These are phyloP conservation scores for Tricholoma bakamatsutake DNA, from an alignment of 768 basidiomycete species.

Conservation along the genomic window DNA sequence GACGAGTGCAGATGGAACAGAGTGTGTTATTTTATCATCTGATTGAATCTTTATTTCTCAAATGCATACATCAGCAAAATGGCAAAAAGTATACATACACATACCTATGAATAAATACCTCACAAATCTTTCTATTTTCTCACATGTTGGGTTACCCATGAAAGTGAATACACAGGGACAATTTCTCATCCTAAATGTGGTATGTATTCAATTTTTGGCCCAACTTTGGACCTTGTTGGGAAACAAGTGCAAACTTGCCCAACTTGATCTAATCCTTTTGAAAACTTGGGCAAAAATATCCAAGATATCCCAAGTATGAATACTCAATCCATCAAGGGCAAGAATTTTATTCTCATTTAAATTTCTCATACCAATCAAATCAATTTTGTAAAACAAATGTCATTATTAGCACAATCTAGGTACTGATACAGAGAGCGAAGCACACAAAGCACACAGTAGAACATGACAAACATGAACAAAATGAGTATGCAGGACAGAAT, in stretches of 20 bases:
- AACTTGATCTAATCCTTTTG: background rate
- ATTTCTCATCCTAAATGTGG: background rate
- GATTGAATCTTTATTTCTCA: too few relatives aligned
- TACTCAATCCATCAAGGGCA: background rate
- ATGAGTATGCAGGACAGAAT: background rate
- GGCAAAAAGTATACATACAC: too few relatives aligned
- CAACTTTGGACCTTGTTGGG: background rate
- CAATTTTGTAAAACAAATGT: background rate
- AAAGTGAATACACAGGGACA: too few relatives aligned
- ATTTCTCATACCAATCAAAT: background rate
- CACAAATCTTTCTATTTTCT: too few relatives aligned
- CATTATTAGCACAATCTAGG: background rate
- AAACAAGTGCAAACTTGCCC: background rate
- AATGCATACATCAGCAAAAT: too few relatives aligned
- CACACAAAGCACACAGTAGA: background rate
- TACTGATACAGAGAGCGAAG: background rate
- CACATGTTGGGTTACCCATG: too few relatives aligned
- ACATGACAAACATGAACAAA: background rate
- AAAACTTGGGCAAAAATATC: background rate
- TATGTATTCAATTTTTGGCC: background rate
- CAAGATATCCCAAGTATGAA: background rate
- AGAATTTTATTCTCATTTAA: background rate
- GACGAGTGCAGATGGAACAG: too few relatives aligned
- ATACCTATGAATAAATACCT: too few relatives aligned
- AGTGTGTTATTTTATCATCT: too few relatives aligned